Evolutionary conservation across 768 basidiomycete species (phyloP), one percentile per base, ranked within the genome.

Genomic region (Collybia mongolica): DNA sequence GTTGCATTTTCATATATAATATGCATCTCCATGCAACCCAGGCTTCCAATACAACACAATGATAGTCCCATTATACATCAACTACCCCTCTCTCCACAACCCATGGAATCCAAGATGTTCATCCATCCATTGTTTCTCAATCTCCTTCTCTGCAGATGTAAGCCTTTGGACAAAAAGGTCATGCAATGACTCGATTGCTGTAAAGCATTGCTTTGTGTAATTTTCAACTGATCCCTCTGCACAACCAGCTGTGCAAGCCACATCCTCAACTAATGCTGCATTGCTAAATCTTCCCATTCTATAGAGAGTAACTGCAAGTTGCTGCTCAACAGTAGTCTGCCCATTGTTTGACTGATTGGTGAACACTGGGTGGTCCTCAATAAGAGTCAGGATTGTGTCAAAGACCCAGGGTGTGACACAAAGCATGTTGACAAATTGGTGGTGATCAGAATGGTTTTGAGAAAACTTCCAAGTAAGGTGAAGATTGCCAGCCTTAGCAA

Each of bases 11-110:
- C 58, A 49, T 36, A 67, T 64, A 55, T 66, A 75, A 36, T 65
- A 74, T 12, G 63, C 63, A 39, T 71, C 64, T 1, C 72, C 68
- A 56, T 65, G 64, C 26, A 57, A 57, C 0, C 57, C 65, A 1
- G 71, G 72, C 35, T 60, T 60, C 8, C 56, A 48, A 43, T 60
- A 66, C 1, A 71, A 53, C 2, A 63, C 62, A 3, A 70, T 51
- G 7, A 67, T 58, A 1, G 65, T 69, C 6, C 68, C 64, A 50
- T 68, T 65, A 29, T 67, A 65, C 59, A 69, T 62, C 14, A 54
- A 54, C 40, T 36, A 68, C 2, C 72, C 65, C 39, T 63, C 55
- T 2, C 57, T 22, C 69, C 71, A 70, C 17, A 35, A 57, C 11
- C 52, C 41, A 14, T 26, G 37, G 26, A 50, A 54, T 5, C 48